A percentile compares a stretch with the other conserved stretches of the same genome.
phyloP scores from a whole-genome alignment of 805 yeast species.

The Kazachstania bromeliacearum region DNA sequence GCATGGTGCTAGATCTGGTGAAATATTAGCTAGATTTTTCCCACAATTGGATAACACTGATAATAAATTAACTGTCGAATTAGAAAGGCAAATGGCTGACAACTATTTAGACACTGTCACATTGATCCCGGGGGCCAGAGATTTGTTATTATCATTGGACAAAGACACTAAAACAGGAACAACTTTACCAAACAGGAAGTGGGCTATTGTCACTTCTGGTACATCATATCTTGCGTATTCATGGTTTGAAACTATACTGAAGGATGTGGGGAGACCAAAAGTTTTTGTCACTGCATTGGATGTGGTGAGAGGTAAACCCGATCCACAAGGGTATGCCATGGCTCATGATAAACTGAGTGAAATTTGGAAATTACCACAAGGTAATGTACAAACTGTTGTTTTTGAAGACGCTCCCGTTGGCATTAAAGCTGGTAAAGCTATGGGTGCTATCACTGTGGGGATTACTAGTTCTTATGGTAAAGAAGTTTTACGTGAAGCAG shows the following conservation, averaged over 20 bases:
- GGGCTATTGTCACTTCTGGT: constrained; percentile 83
- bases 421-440: constrained; percentile 63
- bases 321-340: constrained; percentile 64
- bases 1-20: constrained; percentile 71
- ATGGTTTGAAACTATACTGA: constrained; percentile 51
- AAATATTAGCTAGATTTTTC: constrained; percentile 55
- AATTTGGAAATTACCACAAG: constrained; percentile 17
- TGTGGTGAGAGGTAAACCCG: constrained; percentile 66
- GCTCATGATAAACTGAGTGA: constrained; percentile 48
- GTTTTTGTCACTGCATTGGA: constrained; percentile 72
- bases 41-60: constrained; percentile 56
- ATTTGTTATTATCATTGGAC: constrained; percentile 43
- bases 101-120: constrained; percentile 56
- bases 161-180: constrained; percentile 18
- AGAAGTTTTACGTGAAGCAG: constrained; percentile 52
- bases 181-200: constrained; percentile 34
- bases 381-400: constrained; percentile 37
- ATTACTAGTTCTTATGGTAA: constrained; percentile 65
- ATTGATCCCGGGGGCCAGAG: constrained; percentile 62
- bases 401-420: constrained; percentile 87
- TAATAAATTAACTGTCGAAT: constrained; percentile 38
- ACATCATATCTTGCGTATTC: constrained; percentile 59
- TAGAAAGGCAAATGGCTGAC: constrained; percentile 56
- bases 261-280: constrained; percentile 51
- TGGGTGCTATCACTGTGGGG: constrained; percentile 70